Base-by-base conservation (phyloP, 169 alveolate genomes). In the Plasmodium gaboni region DNA sequence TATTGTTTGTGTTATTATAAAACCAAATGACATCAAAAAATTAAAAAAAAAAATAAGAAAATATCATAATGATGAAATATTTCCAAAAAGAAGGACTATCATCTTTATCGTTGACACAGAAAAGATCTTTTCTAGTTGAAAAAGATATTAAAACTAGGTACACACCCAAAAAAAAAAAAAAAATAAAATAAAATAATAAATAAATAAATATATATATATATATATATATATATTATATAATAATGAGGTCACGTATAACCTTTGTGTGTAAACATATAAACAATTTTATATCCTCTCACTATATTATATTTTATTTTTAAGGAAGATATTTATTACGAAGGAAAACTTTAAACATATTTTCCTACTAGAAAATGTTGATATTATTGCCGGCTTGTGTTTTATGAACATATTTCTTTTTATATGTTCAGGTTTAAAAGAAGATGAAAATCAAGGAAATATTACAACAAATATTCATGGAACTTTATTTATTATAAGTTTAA, bases 131-230 rank as follows among this genome's bases (percentile, higher is more conserved):
- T 8, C 57, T 70, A 65, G 73, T 83, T 7, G 91, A 83, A 48
- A 69, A 22, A 73, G 85, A 83, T 60, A 69, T 83, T 44, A 83
- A 83, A 61, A 83, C 91, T 9, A 68, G 91, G 91, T 83, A 83
- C 32, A n/a, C 10, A 15, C 17, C 28, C n/a, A 48, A 28, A 32
- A 19, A 67, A 19, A 57, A 68, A 42, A 38, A 64, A 13, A 32
- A 63, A 13, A 12, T 19, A 64, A 24, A 12, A 67, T 17, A 38
- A 53, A 63, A 24, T 10, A 7, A 68, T 26, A 67, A 17, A 28
- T 28, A 67, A 15, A 15, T 28, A 28, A 67, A 42, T 28, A 67
- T 6, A 44, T 67, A 67, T 55, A 55, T 15, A 55, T 55, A 55
- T 51, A 51, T 51, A 51, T 51, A 51, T 51, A 51, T 51, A 51